Base-by-base conservation (phyloP, 306 rosid species). In the Fagus crenata region DNA sequence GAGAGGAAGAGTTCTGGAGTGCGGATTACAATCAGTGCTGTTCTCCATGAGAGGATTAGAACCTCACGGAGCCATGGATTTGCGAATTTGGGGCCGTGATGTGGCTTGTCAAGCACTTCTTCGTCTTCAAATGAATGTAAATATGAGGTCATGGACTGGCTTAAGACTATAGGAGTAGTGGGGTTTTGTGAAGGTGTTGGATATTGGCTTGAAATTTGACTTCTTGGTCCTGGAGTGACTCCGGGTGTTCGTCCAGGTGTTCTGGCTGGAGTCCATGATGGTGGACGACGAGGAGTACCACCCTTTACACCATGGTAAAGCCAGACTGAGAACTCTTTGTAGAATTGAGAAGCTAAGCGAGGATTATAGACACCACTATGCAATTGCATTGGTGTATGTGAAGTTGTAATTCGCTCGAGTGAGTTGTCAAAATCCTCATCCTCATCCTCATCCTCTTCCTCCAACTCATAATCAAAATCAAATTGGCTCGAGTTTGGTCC, bases 1-100 rank as follows among this genome's bases (percentile, higher is more conserved):
- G 97, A 94, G n/a, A 91, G 90, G 78, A 94, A 92, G 39, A 94
- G 90, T 63, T 94, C 96, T 8, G 96, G 97, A 18, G 98, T 90
- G 42, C 97, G 93, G 61, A 89, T 46, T 68, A 94, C 96, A n/a
- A 90, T 94, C 22, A 92, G 87, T 2, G 67, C 37, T 1, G 97
- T 92, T 42, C 93, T 77, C 97, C 95, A 89, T 11, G 97, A 92
- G 46, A 94, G 96, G 68, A 92, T 91, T 0, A 43, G 83, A 9
- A 94, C 95, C 86, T 94, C 97, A 6, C 92, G 89, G 7, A 87
- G 74, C 96, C 96, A 94, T 5, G 97, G 95, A 60, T 94, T 94
- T 51, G 96, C 93, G 15, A 75, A 94, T 76, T 94, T 94, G 17
- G 89, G 64, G 18, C 93, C 91, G 1, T 36, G 79, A 9, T 39